These are phyloP conservation scores for Cryptosporidium bovis DNA, from an alignment of 169 alveolate genomes.

Conservation along the genomic window DNA sequence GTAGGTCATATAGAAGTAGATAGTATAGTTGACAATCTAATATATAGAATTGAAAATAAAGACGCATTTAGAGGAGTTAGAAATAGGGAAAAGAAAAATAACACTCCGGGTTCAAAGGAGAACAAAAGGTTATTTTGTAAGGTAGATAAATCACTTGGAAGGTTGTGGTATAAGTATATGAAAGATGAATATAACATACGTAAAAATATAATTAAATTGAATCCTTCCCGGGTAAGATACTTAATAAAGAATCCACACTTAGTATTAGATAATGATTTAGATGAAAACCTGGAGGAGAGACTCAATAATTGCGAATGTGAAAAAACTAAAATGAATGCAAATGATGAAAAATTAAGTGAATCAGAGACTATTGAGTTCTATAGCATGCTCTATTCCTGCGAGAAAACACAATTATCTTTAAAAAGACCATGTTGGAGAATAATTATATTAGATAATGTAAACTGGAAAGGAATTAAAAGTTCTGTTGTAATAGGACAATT, in stretches of 20 bases:
- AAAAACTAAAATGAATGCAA: neutral
- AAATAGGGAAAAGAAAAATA: neutral
- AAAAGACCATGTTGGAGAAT: conserved; percentile 72
- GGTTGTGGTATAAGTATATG: conserved; percentile 45
- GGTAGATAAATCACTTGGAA: conserved; percentile 44
- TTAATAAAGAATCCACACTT: conserved; percentile 33
- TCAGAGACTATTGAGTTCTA: conserved; percentile 21
- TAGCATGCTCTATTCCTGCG: conserved; percentile 26
- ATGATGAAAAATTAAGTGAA: neutral
- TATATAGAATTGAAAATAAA: conserved; percentile 33
- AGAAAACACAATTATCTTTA: conserved; percentile 3
- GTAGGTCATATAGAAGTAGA: conserved; percentile 11
- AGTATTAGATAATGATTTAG: conserved; percentile 21
- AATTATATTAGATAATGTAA: conserved; percentile 39
- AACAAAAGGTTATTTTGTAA: conserved; percentile 51
- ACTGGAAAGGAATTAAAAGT: conserved; percentile 46
- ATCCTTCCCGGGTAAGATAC: conserved; percentile 47
- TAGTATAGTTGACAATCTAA: conserved; percentile 3
- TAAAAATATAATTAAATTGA: conserved; percentile 14
- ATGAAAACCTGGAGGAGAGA: conserved; percentile 3
- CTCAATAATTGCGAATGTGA: neutral
- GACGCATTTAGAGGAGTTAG: conserved; percentile 35
- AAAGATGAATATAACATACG: conserved; percentile 14
- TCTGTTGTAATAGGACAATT: conserved; percentile 65
- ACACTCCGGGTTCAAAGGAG: neutral